phyloP scores from a whole-genome alignment of 306 rosid genomes.

The Citrullus amarus region DNA sequence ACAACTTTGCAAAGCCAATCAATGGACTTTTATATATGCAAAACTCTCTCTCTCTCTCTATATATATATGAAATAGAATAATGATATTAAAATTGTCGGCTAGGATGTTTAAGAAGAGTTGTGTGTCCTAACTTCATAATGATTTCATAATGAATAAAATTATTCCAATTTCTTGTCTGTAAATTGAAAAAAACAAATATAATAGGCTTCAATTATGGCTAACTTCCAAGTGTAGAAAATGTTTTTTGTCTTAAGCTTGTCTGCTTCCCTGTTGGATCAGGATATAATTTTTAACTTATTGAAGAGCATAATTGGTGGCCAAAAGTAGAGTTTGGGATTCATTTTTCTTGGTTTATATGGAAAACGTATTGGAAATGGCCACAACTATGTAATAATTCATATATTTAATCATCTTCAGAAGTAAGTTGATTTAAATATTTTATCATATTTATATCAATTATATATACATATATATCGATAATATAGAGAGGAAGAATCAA shows the following conservation, averaged over 20 bases:
- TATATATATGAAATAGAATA: background rate
- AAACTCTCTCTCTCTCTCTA: too few species aligned
- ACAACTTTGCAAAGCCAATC: background rate
- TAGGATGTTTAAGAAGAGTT: background rate
- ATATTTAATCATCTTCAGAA: background rate
- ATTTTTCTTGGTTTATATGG: background rate
- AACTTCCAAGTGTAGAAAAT: constrained; percentile 1
- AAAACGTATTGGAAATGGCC: background rate
- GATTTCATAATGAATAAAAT: background rate
- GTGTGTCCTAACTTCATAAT: background rate
- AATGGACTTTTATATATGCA: background rate
- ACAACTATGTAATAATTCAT: background rate
- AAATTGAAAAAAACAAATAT: background rate
- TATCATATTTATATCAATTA: background rate
- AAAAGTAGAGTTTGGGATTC: background rate
- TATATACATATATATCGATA: too few species aligned
- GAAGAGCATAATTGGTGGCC: background rate
- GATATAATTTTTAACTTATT: background rate
- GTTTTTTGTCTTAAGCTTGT: constrained; percentile 2
- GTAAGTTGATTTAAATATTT: background rate
- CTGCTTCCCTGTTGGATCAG: background rate
- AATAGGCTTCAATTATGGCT: background rate
- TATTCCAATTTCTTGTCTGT: background rate
- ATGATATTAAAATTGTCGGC: background rate
- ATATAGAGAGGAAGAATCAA: too few species aligned